phyloP scores from a whole-genome alignment of 2,329 filamentous ascomycete genomes.

The Pestalotiopsis sp. region DNA sequence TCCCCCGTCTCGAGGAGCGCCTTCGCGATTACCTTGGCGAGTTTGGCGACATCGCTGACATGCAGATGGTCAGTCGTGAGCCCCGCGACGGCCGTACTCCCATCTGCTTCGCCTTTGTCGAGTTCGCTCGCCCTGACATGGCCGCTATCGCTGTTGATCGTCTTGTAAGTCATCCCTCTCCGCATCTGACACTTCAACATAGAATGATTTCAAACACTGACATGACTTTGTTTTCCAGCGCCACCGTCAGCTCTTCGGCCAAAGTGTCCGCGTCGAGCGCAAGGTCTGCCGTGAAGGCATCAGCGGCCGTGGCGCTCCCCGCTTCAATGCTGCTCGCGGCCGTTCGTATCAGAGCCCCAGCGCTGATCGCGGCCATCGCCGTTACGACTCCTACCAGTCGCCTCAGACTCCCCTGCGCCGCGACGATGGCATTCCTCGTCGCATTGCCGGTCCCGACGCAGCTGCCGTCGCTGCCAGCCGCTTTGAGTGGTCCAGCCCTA shows the following conservation, averaged over 20 bases:
- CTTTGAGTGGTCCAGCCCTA: not conserved
- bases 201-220: constrained; percentile 11
- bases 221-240: constrained; percentile 29
- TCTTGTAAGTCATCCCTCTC: constrained; percentile 35
- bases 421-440: not conserved
- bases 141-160: constrained; percentile 38
- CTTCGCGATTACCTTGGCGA: constrained; percentile 25
- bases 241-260: constrained; percentile 32
- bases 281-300: constrained; percentile 29
- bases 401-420: not conserved
- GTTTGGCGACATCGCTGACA: constrained; percentile 29
- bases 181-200: not conserved
- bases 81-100: constrained; percentile 11
- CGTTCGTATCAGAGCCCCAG: not conserved
- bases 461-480: constrained; percentile 4
- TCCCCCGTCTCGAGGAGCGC: constrained; percentile 25
- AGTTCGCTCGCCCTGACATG: constrained; percentile 39
- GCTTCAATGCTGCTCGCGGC: not conserved
- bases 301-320: constrained; percentile 8
- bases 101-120: constrained; percentile 38
- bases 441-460: not conserved
- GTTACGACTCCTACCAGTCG: not conserved
- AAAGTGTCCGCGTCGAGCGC: constrained; percentile 39
- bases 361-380: not conserved
- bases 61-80: constrained; percentile 32